A percentile compares a stretch with the other conserved stretches of the same genome.
Evolutionary conservation across 2,329 filamentous ascomycete genomes (phyloP).

Genomic region (Colletotrichum godetiae): DNA sequence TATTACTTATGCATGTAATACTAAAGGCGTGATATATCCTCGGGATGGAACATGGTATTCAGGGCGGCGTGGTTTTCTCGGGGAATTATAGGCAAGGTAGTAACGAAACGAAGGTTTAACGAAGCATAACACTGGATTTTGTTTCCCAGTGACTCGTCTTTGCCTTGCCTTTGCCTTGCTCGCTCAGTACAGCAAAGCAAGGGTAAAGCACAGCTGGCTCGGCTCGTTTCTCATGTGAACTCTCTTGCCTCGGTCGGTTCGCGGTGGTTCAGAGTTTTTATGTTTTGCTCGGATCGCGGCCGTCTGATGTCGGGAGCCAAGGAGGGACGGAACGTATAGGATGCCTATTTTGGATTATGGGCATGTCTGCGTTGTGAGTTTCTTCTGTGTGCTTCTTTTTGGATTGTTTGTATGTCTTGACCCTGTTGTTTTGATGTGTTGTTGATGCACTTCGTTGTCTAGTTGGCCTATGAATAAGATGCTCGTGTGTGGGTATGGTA

Average conservation of each 20-base stretch:
- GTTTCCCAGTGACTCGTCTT: neutral
- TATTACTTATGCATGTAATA: constrained; percentile 21
- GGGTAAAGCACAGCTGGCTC: neutral
- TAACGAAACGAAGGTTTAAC: neutral
- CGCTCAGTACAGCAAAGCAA: neutral
- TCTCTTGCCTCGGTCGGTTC: constrained; percentile 13
- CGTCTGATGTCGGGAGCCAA: constrained; percentile 22
- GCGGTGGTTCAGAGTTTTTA: neutral
- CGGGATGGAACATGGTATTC: neutral
- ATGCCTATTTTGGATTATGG: neutral
- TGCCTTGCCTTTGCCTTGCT: neutral
- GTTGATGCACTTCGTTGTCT: neutral
- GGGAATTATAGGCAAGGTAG: neutral
- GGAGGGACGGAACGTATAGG: neutral
- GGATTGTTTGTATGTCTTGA: neutral
- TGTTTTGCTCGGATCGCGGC: neutral
- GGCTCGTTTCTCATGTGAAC: constrained; percentile 23
- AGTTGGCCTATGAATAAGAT: neutral
- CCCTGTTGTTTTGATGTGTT: neutral
- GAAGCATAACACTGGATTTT: neutral
- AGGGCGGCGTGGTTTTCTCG: neutral
- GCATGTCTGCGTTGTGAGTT: neutral
- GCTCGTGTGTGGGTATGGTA: neutral
- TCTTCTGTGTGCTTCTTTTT: neutral
- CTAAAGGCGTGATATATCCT: constrained; percentile 18